A percentile compares a stretch with the other conserved stretches of the same genome.
These are phyloP conservation scores for Candida palmyrensis DNA, from an alignment of 805 yeast species.

Conservation along the genomic window DNA sequence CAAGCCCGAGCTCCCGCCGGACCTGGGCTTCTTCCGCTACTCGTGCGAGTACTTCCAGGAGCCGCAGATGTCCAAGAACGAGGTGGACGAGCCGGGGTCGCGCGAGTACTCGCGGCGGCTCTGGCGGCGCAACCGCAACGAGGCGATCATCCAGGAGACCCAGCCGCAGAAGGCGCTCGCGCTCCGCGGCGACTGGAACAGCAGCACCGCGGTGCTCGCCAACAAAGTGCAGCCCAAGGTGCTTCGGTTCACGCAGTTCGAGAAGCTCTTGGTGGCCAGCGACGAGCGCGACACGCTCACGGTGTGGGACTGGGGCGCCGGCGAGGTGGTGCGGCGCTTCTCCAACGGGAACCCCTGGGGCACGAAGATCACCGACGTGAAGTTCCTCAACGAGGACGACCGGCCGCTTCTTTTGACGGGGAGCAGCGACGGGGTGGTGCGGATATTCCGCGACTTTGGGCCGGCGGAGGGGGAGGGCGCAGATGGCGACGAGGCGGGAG, in stretches of 20 bases:
- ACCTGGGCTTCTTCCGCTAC: constrained; percentile 65
- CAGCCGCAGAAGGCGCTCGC: constrained; percentile 87
- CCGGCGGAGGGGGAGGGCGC: too few relatives aligned
- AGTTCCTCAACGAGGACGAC: constrained; percentile 90
- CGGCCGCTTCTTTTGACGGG: constrained; percentile 80
- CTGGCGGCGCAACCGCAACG: constrained; percentile 91
- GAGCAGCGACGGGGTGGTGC: constrained; percentile 90
- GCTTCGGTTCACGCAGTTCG: constrained; percentile 84
- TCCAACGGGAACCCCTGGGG: constrained; percentile 84
- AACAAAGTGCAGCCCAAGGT: constrained; percentile 78
- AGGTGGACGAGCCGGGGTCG: constrained; percentile 89
- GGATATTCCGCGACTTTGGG: constrained; percentile 75
- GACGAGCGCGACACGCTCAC: constrained; percentile 82
- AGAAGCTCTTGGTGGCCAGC: constrained; percentile 69
- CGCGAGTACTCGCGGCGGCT: constrained; percentile 72
- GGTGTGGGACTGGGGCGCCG: constrained; percentile 82
- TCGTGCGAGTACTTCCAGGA: constrained; percentile 91
- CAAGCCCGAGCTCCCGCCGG: constrained; percentile 46
- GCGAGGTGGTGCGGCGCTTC: constrained; percentile 57
- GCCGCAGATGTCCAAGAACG: constrained; percentile 85
- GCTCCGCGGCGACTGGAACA: constrained; percentile 80
- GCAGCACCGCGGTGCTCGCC: constrained; percentile 51
- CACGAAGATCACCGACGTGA: constrained; percentile 80
- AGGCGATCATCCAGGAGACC: constrained; percentile 77
- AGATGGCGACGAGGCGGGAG: constrained; percentile 25